Conservation (phyloP, 2,329 filamentous ascomycete species). For the Bipolaris sorokiniana region DNA sequence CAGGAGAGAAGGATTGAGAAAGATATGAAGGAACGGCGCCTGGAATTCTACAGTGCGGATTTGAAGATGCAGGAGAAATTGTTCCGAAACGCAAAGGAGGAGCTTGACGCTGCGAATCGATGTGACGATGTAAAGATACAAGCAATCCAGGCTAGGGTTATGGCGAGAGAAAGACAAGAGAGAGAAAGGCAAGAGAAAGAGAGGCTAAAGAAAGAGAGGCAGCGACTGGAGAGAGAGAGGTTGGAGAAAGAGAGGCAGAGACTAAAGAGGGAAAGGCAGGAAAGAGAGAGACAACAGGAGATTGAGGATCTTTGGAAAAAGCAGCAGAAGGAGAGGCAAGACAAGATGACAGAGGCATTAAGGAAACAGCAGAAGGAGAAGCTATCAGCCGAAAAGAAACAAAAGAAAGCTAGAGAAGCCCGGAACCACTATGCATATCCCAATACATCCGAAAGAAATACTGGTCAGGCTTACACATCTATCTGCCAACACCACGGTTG, state of each 20-base stretch:
- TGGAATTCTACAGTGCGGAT: constrained; percentile 23
- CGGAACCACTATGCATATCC: neutral
- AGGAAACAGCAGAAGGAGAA: neutral
- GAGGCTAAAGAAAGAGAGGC: neutral
- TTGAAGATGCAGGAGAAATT: constrained; percentile 24
- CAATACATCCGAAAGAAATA: neutral
- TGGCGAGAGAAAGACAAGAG: neutral
- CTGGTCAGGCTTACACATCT: neutral
- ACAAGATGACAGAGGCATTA: neutral
- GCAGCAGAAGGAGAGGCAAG: neutral
- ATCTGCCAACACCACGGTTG: neutral
- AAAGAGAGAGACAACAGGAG: neutral
- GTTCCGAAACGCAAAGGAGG: constrained; percentile 17
- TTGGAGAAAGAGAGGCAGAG: neutral
- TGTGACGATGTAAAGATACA: constrained; percentile 22
- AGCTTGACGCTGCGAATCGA: constrained; percentile 23
- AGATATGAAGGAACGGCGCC: constrained; percentile 42
- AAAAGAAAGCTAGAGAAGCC: neutral
- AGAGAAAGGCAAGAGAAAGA: neutral
- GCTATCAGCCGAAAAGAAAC: neutral
- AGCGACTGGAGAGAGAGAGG: neutral
- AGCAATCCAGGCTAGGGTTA: neutral
- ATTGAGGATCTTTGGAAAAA: no score
- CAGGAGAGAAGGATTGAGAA: constrained; percentile 43
- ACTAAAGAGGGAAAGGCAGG: no score